These are phyloP conservation scores for Monilinia fructigena DNA, from an alignment of 2,329 filamentous ascomycete species.

Conservation along the genomic window DNA sequence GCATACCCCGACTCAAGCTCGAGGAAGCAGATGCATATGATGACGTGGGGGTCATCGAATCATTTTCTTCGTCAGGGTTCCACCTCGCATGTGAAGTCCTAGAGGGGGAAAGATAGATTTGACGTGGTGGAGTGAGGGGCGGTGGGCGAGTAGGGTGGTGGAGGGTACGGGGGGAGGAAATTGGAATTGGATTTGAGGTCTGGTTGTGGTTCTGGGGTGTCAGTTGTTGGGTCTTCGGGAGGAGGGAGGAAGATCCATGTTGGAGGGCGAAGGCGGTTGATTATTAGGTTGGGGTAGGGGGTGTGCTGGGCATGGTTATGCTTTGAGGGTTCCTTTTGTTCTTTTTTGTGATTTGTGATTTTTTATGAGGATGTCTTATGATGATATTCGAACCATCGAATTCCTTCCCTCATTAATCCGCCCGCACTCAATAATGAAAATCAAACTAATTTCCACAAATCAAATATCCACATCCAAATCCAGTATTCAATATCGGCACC, in stretches of 20 bases:
- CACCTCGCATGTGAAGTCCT: background rate
- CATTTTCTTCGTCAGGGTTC: background rate
- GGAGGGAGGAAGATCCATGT: constrained; percentile 13
- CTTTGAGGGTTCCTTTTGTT: background rate
- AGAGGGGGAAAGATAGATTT: background rate
- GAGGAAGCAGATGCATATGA: no score
- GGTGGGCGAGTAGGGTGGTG: constrained; percentile 6
- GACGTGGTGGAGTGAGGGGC: background rate
- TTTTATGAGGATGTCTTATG: no score
- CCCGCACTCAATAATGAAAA: no score
- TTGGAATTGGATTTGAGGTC: background rate
- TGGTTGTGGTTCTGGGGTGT: background rate
- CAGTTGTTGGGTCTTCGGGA: background rate
- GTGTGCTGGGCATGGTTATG: background rate
- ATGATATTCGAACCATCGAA: no score
- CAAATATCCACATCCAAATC: no score
- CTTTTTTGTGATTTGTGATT: no score
- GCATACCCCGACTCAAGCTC: no score
- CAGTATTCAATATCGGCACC: no score
- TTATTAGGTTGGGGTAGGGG: background rate
- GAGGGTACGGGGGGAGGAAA: background rate
- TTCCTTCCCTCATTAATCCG: no score
- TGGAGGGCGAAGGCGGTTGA: constrained; percentile 6
- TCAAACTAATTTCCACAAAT: no score
- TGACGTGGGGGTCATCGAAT: background rate